Evolutionary conservation across 2,329 filamentous ascomycete species (phyloP), one percentile per base, ranked within the genome.

Genomic region (Biscogniauxia marginata): DNA sequence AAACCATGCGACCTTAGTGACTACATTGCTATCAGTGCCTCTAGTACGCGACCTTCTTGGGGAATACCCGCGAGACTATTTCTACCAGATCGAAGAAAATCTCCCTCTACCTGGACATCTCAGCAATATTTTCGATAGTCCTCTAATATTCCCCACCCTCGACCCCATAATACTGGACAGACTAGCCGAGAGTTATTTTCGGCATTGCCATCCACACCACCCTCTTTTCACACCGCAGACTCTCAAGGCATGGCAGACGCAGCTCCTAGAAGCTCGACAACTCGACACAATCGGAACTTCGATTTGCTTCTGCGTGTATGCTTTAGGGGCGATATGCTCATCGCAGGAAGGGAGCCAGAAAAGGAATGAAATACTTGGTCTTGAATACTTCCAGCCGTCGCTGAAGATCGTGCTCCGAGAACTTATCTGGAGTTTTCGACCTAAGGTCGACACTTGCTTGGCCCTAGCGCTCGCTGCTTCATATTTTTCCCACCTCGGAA

Each of bases 251-350:
- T 71, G 72, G 69, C 67, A 70, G 30, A 60, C 53, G 3, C 59
- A 57, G 13, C 56, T 73, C 34, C 49, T 68, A 21, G 64, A 68
- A 13, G 55, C 60, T 16, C 68, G 64, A 49, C 55, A 66, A 19
- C 46, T 62, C 16, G 63, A 68, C 46, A 62, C 66, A 16, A 62
- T 70, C 18, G 67, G 67, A 24, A 71, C 67, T 3, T 65, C 73
- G 3, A 70, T 74, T 34, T 74, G 73, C 52, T 65, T 74, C 11
- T 70, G 67, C 34, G 70, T 74, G 0, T 75, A 73, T 52, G 70
- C 72, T 21, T 57, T 75, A n/a, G 73, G 73, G 1, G 61, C 64
- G 19, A 50, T 73, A 11, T 63, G 64, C 6, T 62, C 58, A 18
- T 52, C 62, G 8, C 53, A 59, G 8, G 56, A 46, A 4, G 52